Percentiles rank a stretch among this genome's conserved stretches.
Conservation (phyloP, 1,284 basidiomycete genomes). For the Irpex sp. region DNA sequence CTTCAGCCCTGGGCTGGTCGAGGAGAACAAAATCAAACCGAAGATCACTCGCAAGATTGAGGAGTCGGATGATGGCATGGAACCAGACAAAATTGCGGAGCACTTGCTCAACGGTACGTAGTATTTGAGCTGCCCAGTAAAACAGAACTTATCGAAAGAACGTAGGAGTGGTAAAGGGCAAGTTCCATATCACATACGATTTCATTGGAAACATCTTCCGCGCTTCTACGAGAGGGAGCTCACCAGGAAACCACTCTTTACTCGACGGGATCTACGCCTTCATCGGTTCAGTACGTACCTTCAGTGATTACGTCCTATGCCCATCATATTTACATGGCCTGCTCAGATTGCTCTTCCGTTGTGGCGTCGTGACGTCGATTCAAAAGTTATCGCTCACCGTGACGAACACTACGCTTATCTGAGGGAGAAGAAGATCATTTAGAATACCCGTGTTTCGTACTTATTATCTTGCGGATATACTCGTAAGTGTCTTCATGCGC, state of each 20-base stretch:
- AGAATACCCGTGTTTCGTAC: background rate
- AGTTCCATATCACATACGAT: slow-evolving; percentile 78
- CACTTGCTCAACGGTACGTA: slow-evolving; percentile 60
- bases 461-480: background rate
- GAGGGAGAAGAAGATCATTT: slow-evolving; percentile 11
- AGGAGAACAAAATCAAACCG: slow-evolving; percentile 84
- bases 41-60: slow-evolving; percentile 80
- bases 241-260: slow-evolving; percentile 61
- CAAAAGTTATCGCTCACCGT: slow-evolving; percentile 39
- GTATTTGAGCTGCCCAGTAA: background rate
- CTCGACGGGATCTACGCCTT: slow-evolving; percentile 48
- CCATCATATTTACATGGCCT: background rate
- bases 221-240: slow-evolving; percentile 62
- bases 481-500: background rate
- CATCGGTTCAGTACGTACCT: slow-evolving; percentile 40
- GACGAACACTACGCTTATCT: slow-evolving; percentile 47
- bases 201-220: slow-evolving; percentile 69
- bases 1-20: slow-evolving; percentile 74
- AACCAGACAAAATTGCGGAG: slow-evolving; percentile 65
- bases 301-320: background rate
- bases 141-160: background rate
- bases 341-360: slow-evolving; percentile 46
- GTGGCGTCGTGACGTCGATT: slow-evolving; percentile 52
- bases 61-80: slow-evolving; percentile 66
- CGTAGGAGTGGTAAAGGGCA: slow-evolving; percentile 65